Conservation (phyloP, 306 rosid genomes). For the Leucaena leucocephala region DNA sequence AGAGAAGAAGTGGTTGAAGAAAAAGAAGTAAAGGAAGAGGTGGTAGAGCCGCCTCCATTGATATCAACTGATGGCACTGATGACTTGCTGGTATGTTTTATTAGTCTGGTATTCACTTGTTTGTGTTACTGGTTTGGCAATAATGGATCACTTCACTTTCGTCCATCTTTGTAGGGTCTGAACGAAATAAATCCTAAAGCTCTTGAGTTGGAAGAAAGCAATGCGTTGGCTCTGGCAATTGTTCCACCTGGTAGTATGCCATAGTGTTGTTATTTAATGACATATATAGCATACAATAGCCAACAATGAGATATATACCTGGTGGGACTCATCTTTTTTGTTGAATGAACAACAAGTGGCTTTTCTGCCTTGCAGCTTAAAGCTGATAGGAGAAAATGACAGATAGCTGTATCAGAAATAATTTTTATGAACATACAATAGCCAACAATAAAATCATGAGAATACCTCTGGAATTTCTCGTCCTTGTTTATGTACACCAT, state of each 20-base stretch:
- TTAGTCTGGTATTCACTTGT: background rate
- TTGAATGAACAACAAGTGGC: conserved; percentile 7
- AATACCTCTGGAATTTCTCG: background rate
- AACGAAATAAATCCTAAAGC: conserved; percentile 70
- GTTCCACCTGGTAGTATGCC: conserved; percentile 77
- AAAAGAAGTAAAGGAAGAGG: conserved; percentile 49
- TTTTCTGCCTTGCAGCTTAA: conserved; percentile 1
- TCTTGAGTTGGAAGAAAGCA: conserved; percentile 70
- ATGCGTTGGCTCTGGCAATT: conserved; percentile 95
- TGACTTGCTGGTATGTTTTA: conserved; percentile 70
- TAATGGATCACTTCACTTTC: background rate
- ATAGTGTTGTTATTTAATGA: conserved; percentile 25
- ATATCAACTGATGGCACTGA: conserved; percentile 58
- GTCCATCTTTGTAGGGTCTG: conserved; percentile 62
- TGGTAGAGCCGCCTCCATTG: conserved; percentile 65
- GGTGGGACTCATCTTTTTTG: background rate
- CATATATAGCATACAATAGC: background rate
- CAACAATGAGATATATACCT: too few relatives aligned
- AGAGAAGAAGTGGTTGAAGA: conserved; percentile 46
- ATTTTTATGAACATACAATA: background rate
- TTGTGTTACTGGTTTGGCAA: conserved; percentile 20
- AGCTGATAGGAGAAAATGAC: background rate
- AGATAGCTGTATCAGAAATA: conserved; percentile 11
- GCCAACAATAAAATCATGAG: too few relatives aligned
- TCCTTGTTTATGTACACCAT: background rate